Conservation (phyloP, 345 rosid species). For the Angophora floribunda region DNA sequence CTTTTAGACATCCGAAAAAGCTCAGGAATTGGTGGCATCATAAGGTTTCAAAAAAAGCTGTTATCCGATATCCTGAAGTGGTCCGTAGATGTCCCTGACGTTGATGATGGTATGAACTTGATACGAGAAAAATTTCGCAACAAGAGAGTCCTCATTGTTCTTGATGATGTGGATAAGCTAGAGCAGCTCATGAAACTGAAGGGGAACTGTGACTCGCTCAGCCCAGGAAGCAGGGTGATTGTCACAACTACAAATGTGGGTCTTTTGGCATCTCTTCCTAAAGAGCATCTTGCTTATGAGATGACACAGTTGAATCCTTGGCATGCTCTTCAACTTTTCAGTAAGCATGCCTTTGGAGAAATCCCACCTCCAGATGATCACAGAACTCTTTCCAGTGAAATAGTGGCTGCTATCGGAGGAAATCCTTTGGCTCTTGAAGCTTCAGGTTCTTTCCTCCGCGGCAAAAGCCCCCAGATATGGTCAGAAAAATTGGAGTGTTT, state of each 20-base stretch:
- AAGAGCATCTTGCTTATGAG: not conserved
- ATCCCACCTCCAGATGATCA: not conserved
- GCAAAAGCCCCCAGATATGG: not conserved
- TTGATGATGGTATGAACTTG: not conserved
- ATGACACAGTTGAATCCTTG: not conserved
- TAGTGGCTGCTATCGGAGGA: not conserved
- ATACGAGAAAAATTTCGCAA: not conserved
- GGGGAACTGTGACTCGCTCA: not conserved
- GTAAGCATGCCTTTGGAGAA: not conserved
- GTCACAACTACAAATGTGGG: not conserved
- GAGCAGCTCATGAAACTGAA: not conserved
- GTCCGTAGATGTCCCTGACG: not conserved
- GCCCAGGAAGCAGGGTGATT: not conserved
- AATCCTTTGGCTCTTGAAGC: conserved; percentile 1
- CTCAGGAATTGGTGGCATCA: not conserved
- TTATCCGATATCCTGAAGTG: not conserved
- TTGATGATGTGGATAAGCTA: not conserved
- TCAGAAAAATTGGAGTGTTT: not conserved
- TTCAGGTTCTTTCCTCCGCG: not conserved
- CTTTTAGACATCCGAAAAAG: not conserved
- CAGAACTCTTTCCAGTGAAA: not conserved
- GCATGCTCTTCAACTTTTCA: not conserved
- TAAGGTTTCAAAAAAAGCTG: not conserved
- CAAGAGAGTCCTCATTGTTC: not conserved
- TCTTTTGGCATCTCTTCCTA: not conserved